Percentiles rank a stretch among this genome's conserved stretches.
Evolutionary conservation across 2,329 filamentous ascomycete genomes (phyloP).

Genomic region (Rhinocladiella mackenziei): DNA sequence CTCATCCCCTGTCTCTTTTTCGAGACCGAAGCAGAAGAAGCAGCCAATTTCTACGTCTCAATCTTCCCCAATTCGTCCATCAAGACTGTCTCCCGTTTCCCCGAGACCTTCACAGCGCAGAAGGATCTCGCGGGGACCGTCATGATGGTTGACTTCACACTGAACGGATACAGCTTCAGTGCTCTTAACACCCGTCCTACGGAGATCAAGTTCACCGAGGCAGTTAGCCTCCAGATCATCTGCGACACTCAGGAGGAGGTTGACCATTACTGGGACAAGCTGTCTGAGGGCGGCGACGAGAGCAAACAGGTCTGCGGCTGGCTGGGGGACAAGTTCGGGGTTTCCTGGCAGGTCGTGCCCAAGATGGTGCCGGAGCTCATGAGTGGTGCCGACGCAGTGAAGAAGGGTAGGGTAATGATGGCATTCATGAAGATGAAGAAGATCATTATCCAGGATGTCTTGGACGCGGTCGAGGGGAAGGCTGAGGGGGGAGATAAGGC

Average conservation of each 20-base stretch:
- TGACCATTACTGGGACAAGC: conserved; percentile 47
- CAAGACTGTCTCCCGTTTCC: conserved; percentile 33
- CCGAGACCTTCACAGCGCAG: conserved; percentile 33
- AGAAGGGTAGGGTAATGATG: conserved; percentile 30
- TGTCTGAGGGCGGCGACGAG: conserved; percentile 41
- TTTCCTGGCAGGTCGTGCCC: conserved; percentile 49
- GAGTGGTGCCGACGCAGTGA: conserved; percentile 36
- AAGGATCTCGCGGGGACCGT: conserved; percentile 28
- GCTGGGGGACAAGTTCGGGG: conserved; percentile 46
- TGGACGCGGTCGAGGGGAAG: no score
- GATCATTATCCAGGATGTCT: conserved; percentile 40
- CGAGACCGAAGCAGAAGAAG: conserved; percentile 29
- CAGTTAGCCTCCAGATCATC: conserved; percentile 44
- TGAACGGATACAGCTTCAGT: conserved; percentile 41
- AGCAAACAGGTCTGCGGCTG: conserved; percentile 42
- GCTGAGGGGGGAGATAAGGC: no score
- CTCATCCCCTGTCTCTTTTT: conserved; percentile 30
- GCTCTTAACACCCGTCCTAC: conserved; percentile 44
- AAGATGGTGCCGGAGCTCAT: conserved; percentile 37
- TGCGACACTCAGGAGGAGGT: conserved; percentile 48
- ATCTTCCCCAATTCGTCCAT: conserved; percentile 28
- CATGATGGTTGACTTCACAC: conserved; percentile 37
- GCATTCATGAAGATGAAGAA: conserved; percentile 46
- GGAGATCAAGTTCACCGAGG: conserved; percentile 40
- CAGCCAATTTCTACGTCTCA: conserved; percentile 28